Evolutionary conservation across 805 yeast species (phyloP).

Genomic region (Diddensiella santjacobensis): DNA sequence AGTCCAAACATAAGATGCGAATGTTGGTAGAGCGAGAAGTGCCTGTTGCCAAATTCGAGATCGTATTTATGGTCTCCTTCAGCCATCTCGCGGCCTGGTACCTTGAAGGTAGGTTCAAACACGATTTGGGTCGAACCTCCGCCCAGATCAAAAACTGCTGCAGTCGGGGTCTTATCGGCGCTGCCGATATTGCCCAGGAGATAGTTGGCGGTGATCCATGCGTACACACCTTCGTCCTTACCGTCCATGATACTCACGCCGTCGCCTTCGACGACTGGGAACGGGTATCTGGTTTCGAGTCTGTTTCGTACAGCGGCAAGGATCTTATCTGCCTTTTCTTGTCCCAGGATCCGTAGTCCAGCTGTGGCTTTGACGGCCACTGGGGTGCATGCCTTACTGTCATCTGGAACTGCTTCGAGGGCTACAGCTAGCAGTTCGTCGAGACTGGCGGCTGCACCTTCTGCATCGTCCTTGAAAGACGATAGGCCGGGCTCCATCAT

Average conservation of each 20-base stretch:
- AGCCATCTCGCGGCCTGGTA: slow-evolving; percentile 50
- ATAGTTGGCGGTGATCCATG: slow-evolving; percentile 97
- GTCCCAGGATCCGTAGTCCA: slow-evolving; percentile 84
- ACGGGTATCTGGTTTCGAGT: slow-evolving; percentile 78
- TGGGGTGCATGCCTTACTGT: slow-evolving; percentile 77
- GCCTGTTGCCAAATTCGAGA: slow-evolving; percentile 74
- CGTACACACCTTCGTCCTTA: slow-evolving; percentile 94
- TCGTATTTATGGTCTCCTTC: slow-evolving; percentile 88
- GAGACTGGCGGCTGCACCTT: slow-evolving; percentile 84
- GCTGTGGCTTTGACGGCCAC: slow-evolving; percentile 98
- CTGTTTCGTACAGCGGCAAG: slow-evolving; percentile 72
- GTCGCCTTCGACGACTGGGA: slow-evolving; percentile 81
- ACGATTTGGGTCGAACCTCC: slow-evolving; percentile 99
- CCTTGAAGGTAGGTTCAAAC: slow-evolving; percentile 78
- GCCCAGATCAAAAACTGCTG: slow-evolving; percentile 96
- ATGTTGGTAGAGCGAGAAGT: slow-evolving; percentile 82
- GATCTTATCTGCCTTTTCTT: slow-evolving; percentile 64
- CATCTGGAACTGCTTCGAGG: slow-evolving; percentile 67
- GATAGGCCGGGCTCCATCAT: slow-evolving; percentile 93
- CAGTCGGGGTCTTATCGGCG: slow-evolving; percentile 72
- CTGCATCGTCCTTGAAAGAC: slow-evolving; percentile 71
- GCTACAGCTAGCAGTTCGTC: slow-evolving; percentile 81
- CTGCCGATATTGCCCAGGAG: slow-evolving; percentile 89
- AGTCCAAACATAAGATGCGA: slow-evolving; percentile 95
- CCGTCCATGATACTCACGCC: slow-evolving; percentile 96